These are phyloP conservation scores for Geotrichum histeridarum DNA, from an alignment of 1,139 yeast genomes.

Conservation along the genomic window DNA sequence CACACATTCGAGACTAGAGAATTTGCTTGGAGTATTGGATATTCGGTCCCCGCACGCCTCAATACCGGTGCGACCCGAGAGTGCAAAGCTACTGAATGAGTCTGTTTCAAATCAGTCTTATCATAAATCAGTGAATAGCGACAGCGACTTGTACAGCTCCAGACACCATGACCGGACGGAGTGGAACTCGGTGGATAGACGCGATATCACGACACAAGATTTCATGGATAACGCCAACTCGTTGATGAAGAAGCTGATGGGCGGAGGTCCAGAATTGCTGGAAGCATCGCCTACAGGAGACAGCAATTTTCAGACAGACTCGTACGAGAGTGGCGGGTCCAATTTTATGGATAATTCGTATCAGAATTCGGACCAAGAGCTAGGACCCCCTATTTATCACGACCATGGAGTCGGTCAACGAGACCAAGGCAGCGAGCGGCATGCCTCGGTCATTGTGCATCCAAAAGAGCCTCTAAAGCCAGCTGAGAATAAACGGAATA, in stretches of 20 bases:
- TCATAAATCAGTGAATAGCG: constrained; percentile 1
- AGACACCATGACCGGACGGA: not conserved
- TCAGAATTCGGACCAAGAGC: constrained; percentile 1
- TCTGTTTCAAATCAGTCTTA: constrained; percentile 4
- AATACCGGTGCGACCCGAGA: not conserved
- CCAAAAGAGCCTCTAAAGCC: not conserved
- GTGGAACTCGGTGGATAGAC: constrained; percentile 18
- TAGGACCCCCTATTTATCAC: not conserved
- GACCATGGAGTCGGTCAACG: not conserved
- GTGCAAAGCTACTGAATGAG: not conserved
- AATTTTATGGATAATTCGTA: not conserved
- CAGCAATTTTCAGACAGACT: constrained; percentile 6
- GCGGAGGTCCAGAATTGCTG: not conserved
- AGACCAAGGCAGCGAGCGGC: not conserved
- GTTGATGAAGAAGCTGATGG: constrained; percentile 15
- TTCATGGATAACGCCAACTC: constrained; percentile 19
- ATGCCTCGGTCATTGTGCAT: constrained; percentile 10
- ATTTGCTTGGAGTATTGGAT: constrained; percentile 12
- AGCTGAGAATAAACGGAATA: constrained; percentile 5
- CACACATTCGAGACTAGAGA: constrained; percentile 14
- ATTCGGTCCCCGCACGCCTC: not conserved
- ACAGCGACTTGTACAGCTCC: constrained; percentile 2
- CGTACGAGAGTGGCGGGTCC: constrained; percentile 5
- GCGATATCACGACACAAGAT: constrained; percentile 19
- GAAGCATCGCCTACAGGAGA: not conserved